Conservation (phyloP, 768 basidiomycete species). For the Imleria badia region DNA sequence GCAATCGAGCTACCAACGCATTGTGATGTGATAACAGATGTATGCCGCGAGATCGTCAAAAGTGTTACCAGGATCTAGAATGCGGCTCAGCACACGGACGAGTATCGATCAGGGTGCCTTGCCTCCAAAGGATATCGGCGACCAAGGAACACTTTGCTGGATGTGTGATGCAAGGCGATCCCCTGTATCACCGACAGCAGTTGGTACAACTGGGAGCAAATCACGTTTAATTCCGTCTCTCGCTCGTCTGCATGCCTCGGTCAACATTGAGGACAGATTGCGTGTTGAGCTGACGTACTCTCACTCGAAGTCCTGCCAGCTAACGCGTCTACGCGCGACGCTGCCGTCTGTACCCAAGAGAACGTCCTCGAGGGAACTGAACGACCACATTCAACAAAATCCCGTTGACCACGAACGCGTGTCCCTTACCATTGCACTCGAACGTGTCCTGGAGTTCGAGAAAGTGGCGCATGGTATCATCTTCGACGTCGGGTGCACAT, state of each 20-base stretch:
- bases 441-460: conserved; percentile 73
- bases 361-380: conserved; percentile 71
- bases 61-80: conserved; percentile 69
- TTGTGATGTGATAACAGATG: conserved; percentile 35
- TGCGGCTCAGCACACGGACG: conserved; percentile 5
- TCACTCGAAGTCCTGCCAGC: conserved; percentile 47
- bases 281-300: conserved; percentile 28
- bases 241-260: conserved; percentile 36
- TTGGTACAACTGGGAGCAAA: conserved; percentile 55
- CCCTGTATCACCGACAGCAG: conserved; percentile 77
- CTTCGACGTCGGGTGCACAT: conserved; percentile 42
- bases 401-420: background rate
- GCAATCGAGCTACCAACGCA: background rate
- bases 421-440: conserved; percentile 72
- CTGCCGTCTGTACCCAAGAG: conserved; percentile 57
- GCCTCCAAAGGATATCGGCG: conserved; percentile 71
- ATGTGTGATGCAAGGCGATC: conserved; percentile 61
- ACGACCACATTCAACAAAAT: conserved; percentile 5
- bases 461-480: conserved; percentile 52
- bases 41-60: conserved; percentile 67
- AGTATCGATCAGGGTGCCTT: background rate
- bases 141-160: conserved; percentile 70
- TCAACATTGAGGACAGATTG: conserved; percentile 1
- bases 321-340: conserved; percentile 48
- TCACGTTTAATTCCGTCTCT: conserved; percentile 45